Evolutionary conservation across 352 stramenopile species (phyloP).

Genomic region (Phytopythium sindhum): DNA sequence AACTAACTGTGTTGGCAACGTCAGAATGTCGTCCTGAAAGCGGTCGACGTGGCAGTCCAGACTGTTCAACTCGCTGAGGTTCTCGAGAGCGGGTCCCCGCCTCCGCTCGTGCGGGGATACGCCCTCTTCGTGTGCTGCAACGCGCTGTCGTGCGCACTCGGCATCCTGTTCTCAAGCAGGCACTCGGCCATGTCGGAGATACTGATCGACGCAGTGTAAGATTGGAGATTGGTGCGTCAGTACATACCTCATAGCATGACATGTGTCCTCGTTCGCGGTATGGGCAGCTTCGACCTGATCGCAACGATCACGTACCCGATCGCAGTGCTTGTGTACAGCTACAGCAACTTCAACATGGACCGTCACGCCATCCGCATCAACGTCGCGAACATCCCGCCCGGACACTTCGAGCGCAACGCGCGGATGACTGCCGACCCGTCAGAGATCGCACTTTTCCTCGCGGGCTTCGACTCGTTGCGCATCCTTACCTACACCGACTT

Average conservation of each 20-base stretch:
- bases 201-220: constrained; percentile 32
- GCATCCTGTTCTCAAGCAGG: constrained; percentile 17
- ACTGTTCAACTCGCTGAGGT: constrained; percentile 17
- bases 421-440: constrained; percentile 27
- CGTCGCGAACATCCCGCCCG: constrained; percentile 10
- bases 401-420: constrained; percentile 29
- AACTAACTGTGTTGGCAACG: constrained; percentile 3
- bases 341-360: constrained; percentile 30
- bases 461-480: constrained; percentile 28
- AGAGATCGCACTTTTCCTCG: constrained; percentile 26
- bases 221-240: background rate
- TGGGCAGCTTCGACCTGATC: constrained; percentile 34
- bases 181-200: constrained; percentile 28
- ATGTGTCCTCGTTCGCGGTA: no score
- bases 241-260: no score
- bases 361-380: constrained; percentile 21
- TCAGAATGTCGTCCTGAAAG: constrained; percentile 38
- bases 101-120: constrained; percentile 23
- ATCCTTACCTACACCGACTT: constrained; percentile 19
- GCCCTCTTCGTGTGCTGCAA: constrained; percentile 22
- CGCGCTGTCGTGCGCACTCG: constrained; percentile 17
- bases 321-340: constrained; percentile 24
- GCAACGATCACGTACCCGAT: constrained; percentile 34
- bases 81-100: constrained; percentile 28
- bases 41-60: constrained; percentile 23